A percentile compares a stretch with the other conserved stretches of the same genome.
These are phyloP conservation scores for Coelastrella sp. DNA, from an alignment of 139 green algal species.

Conservation along the genomic window DNA sequence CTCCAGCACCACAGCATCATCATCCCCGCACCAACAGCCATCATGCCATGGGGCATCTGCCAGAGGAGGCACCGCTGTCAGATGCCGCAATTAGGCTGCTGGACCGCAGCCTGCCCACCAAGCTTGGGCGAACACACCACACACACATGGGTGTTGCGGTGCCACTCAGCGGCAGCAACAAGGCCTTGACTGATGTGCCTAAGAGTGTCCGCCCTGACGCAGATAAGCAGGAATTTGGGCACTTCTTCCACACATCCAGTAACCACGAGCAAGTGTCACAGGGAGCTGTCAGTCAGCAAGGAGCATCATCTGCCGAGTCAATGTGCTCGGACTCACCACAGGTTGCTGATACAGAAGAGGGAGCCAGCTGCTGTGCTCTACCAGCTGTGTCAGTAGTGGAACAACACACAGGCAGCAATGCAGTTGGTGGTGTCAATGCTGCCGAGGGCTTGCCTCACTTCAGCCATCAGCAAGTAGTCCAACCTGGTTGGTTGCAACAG, in stretches of 20 bases:
- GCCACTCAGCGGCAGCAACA: conserved; percentile 10
- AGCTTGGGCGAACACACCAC: conserved; percentile 27
- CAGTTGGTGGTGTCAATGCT: neutral
- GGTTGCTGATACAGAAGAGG: neutral
- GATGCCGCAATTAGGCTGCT: conserved; percentile 18
- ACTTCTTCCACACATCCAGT: neutral
- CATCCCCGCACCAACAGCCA: conserved; percentile 12
- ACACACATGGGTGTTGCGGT: conserved; percentile 36
- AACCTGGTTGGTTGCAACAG: neutral
- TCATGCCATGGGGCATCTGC: neutral
- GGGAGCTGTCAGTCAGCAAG: conserved; percentile 17
- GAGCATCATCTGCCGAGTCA: neutral
- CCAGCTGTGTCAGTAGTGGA: neutral
- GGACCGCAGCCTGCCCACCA: conserved; percentile 7
- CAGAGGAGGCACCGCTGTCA: conserved; percentile 28
- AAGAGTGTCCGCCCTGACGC: neutral
- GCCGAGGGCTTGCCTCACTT: neutral
- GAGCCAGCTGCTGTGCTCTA: neutral
- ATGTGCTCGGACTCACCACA: neutral
- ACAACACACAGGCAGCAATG: neutral
- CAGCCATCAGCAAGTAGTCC: neutral
- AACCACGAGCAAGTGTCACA: conserved; percentile 38
- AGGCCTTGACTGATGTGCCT: neutral
- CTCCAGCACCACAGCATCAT: neutral
- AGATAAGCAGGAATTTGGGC: neutral